Conservation (phyloP, 2,329 filamentous ascomycete species). For the Colletotrichum chrysophilum region DNA sequence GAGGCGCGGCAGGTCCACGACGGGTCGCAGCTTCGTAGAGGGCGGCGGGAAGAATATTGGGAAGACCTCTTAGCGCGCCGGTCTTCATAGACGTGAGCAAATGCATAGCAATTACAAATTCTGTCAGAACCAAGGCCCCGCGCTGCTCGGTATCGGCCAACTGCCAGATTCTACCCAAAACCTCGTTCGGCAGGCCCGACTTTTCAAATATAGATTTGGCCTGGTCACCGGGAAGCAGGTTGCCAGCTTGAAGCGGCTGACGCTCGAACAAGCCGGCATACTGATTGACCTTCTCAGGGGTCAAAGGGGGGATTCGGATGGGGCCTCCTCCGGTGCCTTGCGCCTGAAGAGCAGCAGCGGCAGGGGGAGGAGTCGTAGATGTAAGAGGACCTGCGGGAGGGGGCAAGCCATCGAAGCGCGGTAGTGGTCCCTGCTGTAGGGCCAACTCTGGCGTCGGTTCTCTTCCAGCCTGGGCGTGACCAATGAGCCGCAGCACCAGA, state of each 20-base stretch:
- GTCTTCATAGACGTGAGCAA: slow-evolving; percentile 90
- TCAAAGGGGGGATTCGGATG: slow-evolving; percentile 87
- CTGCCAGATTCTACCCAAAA: slow-evolving; percentile 94
- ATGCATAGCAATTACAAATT: slow-evolving; percentile 99
- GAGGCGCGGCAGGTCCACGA: slow-evolving; percentile 48
- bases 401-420: slow-evolving; percentile 82
- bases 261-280: slow-evolving; percentile 92
- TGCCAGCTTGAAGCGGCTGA: slow-evolving; percentile 76
- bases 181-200: slow-evolving; percentile 86
- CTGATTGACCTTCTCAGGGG: slow-evolving; percentile 86
- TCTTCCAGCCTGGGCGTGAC: slow-evolving; percentile 89
- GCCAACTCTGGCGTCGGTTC: slow-evolving; percentile 83
- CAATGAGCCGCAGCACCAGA: slow-evolving; percentile 90
- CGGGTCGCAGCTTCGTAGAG: slow-evolving; percentile 90
- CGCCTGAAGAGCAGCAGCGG: slow-evolving; percentile 52
- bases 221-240: slow-evolving; percentile 78
- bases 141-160: slow-evolving; percentile 93
- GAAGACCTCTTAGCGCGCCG: slow-evolving; percentile 78
- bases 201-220: slow-evolving; percentile 96
- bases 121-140: slow-evolving; percentile 82
- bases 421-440: slow-evolving; percentile 84
- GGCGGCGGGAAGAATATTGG: slow-evolving; percentile 79
- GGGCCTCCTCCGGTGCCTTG: slow-evolving; percentile 69
- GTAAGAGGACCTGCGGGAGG: slow-evolving; percentile 28
- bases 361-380: slow-evolving; percentile 53